Percentiles rank a stretch among this genome's conserved stretches.
phyloP scores from a whole-genome alignment of 2,329 filamentous ascomycete genomes.

The Ophiostoma pallidulum region DNA sequence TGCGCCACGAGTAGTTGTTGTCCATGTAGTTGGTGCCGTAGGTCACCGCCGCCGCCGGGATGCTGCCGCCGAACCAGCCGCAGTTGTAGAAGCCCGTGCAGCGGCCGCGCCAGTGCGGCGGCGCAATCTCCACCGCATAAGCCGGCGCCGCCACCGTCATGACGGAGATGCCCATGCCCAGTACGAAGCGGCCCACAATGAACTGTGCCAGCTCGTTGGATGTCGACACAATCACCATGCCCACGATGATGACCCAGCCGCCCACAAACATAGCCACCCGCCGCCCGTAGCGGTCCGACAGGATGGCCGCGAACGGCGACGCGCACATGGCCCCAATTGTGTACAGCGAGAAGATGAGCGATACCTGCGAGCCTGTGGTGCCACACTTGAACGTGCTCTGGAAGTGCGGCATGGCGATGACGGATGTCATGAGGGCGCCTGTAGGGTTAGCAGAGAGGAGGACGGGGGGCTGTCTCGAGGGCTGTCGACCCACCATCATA shows the following conservation, averaged over 20 bases:
- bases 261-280: slow-evolving; percentile 36
- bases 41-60: slow-evolving; percentile 40
- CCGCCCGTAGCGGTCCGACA: slow-evolving; percentile 36
- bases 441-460: not conserved
- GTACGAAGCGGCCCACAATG: slow-evolving; percentile 37
- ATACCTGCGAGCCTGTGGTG: slow-evolving; percentile 29
- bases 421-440: slow-evolving; percentile 34
- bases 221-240: slow-evolving; percentile 34
- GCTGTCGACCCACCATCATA: slow-evolving; percentile 27
- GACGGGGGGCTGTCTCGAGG: no score
- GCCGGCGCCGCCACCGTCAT: slow-evolving; percentile 41
- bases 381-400: slow-evolving; percentile 30
- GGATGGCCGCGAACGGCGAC: slow-evolving; percentile 32
- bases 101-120: slow-evolving; percentile 41
- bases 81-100: slow-evolving; percentile 42
- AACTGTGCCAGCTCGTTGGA: slow-evolving; percentile 30
- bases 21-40: slow-evolving; percentile 36
- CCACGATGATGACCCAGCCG: slow-evolving; percentile 34
- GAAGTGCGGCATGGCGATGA: slow-evolving; percentile 36
- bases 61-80: slow-evolving; percentile 29
- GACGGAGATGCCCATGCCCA: slow-evolving; percentile 37
- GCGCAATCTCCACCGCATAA: slow-evolving; percentile 38
- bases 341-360: slow-evolving; percentile 38
- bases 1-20: slow-evolving; percentile 39
- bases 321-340: slow-evolving; percentile 35